Evolutionary conservation across 1,284 basidiomycete species (phyloP), one percentile per base, ranked within the genome.

Genomic region (Sporisorium exsertum): DNA sequence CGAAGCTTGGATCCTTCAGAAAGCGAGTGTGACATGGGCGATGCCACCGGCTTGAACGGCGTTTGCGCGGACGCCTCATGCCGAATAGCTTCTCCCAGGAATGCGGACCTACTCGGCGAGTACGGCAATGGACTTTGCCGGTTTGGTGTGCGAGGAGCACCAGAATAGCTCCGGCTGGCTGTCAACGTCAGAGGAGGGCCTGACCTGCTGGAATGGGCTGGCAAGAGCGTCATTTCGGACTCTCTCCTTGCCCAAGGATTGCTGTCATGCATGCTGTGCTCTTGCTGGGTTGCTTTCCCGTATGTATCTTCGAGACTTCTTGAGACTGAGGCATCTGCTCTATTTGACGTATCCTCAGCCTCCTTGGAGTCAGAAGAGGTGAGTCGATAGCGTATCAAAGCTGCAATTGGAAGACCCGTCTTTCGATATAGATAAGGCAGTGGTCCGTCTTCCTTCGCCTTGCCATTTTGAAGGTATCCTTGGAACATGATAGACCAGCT

Each of bases 381-480:
- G 3, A 58, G 20, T n/a, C 18, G 2, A 24, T 65, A 72, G 1
- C 69, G 43, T 4, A 72, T 7, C 45, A 55, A 37, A 4, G 59
- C 63, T 7, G 32, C 69, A 24, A 72, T 72, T 0, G 63, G 69
- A 46, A 72, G 56, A 9, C 69, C 69, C 0, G 69, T 72, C 47
- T 72, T 45, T 18, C 58, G 58, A 24, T 37, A 52, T 1, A 65
- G 29, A 2, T 58, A 47, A 1, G 69, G 69, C 27, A 62, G 15
- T 6, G 59, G 46, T 4, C 26, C 22, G 0, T n/a, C 24, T 15
- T 22, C 22, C 2, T 43, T 54, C 5, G 32, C 13, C 6, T 9
- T 24, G n/a, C 16, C 15, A 0, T 27, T 2, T 3, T 18, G 24
- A 18, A 32, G 13, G 27, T 43, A 56, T n/a, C 32, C 8, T 4